A percentile compares a stretch with the other conserved stretches of the same genome.
phyloP scores from a whole-genome alignment of 495 filamentous ascomycete species.

The Chaetomium cochliodes region DNA sequence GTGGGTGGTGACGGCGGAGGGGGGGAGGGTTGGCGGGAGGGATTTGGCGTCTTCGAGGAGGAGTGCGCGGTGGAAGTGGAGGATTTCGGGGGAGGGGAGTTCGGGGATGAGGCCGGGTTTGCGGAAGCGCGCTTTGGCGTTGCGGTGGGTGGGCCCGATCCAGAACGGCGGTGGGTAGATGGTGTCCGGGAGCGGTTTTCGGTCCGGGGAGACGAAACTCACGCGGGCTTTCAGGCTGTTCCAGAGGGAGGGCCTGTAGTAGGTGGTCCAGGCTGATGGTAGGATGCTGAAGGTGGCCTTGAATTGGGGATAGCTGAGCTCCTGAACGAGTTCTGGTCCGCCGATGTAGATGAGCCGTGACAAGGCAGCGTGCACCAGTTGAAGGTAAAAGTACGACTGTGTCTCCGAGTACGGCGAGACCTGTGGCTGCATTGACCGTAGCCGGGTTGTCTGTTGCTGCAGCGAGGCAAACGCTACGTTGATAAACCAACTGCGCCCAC shows the following conservation, averaged over 20 bases:
- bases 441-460: slow-evolving; percentile 17
- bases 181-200: slow-evolving; percentile 23
- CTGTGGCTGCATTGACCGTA: slow-evolving; percentile 11
- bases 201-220: slow-evolving; percentile 25
- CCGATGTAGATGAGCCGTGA: slow-evolving; percentile 4
- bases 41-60: slow-evolving; percentile 24
- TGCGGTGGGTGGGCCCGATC: neutral
- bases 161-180: neutral
- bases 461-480: slow-evolving; percentile 25
- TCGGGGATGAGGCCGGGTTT: slow-evolving; percentile 26
- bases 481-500: slow-evolving; percentile 29
- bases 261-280: slow-evolving; percentile 20
- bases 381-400: slow-evolving; percentile 28
- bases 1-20: slow-evolving; percentile 14
- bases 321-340: slow-evolving; percentile 2
- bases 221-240: slow-evolving; percentile 22
- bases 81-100: slow-evolving; percentile 24
- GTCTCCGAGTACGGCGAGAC: slow-evolving; percentile 22
- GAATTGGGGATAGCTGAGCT: slow-evolving; percentile 24
- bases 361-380: slow-evolving; percentile 26
- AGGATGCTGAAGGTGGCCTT: slow-evolving; percentile 12
- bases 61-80: slow-evolving; percentile 28
- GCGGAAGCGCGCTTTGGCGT: slow-evolving; percentile 3
- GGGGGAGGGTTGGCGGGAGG: slow-evolving; percentile 11
- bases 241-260: slow-evolving; percentile 27